Evolutionary conservation across 495 filamentous ascomycete species (phyloP).

Genomic region (Lasiosphaeria ovina): DNA sequence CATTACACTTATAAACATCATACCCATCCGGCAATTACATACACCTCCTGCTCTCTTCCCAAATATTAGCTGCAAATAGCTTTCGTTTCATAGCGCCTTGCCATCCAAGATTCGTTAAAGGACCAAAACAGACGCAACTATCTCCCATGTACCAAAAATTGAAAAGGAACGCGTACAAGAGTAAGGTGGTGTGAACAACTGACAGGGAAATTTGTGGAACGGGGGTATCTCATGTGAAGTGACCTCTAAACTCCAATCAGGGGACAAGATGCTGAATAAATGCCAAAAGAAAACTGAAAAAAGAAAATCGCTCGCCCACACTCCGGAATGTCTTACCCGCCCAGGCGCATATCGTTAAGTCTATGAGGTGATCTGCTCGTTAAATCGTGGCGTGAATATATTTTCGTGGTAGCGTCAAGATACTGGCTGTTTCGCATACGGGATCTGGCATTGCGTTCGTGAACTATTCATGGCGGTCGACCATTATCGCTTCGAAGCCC

Average conservation of each 20-base stretch:
- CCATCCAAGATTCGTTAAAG: too few relatives aligned
- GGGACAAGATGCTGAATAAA: constrained; percentile 19
- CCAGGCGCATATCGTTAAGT: neutral
- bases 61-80: too few relatives aligned
- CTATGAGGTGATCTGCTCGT: neutral
- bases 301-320: constrained; percentile 8
- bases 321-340: neutral
- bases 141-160: neutral
- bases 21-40: too few relatives aligned
- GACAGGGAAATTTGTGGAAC: constrained; percentile 15
- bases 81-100: too few relatives aligned
- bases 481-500: neutral
- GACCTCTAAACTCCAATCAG: constrained; percentile 18
- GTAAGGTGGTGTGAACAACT: neutral
- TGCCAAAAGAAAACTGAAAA: neutral
- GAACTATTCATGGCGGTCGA: neutral
- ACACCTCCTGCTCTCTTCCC: too few relatives aligned
- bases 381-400: neutral
- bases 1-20: too few relatives aligned
- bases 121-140: too few relatives aligned
- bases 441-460: neutral
- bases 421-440: neutral
- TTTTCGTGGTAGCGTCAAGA: neutral
- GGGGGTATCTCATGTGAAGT: constrained; percentile 39
- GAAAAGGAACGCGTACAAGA: neutral